A percentile compares a stretch with the other conserved stretches of the same genome.
These are phyloP conservation scores for Purpureocillium lavendulum DNA, from an alignment of 2,329 filamentous ascomycete species.

Conservation along the genomic window DNA sequence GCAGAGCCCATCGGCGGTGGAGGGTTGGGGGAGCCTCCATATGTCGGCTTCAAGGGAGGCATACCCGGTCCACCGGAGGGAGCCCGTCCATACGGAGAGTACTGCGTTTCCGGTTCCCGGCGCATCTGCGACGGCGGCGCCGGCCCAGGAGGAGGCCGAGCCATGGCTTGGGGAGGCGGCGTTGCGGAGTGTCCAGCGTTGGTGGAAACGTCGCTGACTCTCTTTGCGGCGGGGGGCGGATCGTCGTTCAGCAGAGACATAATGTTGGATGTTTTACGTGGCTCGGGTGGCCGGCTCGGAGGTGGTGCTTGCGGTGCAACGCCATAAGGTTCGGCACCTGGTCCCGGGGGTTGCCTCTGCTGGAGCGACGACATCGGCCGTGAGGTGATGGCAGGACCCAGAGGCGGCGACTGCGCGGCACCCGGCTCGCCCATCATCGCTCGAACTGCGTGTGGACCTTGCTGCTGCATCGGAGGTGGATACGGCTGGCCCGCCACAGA, in stretches of 20 bases:
- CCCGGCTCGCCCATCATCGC: conserved; percentile 30
- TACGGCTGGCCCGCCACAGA: conserved; percentile 24
- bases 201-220: conserved; percentile 37
- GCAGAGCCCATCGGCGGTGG: conserved; percentile 32
- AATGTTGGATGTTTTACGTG: conserved; percentile 53
- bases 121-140: conserved; percentile 34
- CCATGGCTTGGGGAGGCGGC: conserved; percentile 39
- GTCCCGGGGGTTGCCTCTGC: conserved; percentile 21
- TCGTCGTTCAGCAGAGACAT: conserved; percentile 58
- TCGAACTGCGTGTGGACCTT: conserved; percentile 31
- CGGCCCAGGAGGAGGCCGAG: conserved; percentile 28
- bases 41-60: conserved; percentile 46
- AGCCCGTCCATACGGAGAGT: conserved; percentile 34
- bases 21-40: conserved; percentile 39
- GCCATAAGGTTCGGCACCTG: conserved; percentile 20
- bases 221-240: conserved; percentile 40
- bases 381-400: conserved; percentile 26
- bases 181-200: conserved; percentile 36
- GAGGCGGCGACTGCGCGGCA: conserved; percentile 27
- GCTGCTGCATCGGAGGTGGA: conserved; percentile 20
- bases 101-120: conserved; percentile 41
- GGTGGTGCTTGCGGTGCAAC: conserved; percentile 18
- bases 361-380: conserved; percentile 29
- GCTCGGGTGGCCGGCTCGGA: conserved; percentile 34
- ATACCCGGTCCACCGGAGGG: conserved; percentile 33